Conservation (phyloP, 164 flowering plant species). For the Litsea cubeba region DNA sequence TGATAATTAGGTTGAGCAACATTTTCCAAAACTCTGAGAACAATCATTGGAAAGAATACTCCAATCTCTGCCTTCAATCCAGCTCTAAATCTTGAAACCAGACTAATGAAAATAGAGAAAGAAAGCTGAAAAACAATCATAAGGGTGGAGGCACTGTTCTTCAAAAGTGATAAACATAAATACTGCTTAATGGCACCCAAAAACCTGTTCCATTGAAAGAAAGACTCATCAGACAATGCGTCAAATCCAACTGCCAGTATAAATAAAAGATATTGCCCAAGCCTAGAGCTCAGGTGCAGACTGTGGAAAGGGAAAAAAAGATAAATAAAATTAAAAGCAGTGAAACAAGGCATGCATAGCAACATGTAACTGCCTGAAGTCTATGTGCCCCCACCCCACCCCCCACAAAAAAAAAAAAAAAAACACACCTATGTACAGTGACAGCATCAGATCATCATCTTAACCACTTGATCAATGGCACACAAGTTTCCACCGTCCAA, state of each 20-base stretch:
- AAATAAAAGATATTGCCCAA: neutral
- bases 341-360: slow-evolving; percentile 1
- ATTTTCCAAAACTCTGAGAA: slow-evolving; percentile 94
- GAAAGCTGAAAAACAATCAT: slow-evolving; percentile 99
- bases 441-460: too few relatives aligned
- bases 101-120: slow-evolving; percentile 93
- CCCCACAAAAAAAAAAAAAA: neutral
- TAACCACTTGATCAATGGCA: too few relatives aligned
- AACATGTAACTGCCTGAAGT: neutral
- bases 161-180: slow-evolving; percentile 85
- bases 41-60: slow-evolving; percentile 98
- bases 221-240: neutral
- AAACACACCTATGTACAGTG: neutral
- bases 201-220: slow-evolving; percentile 54
- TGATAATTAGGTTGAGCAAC: slow-evolving; percentile 96
- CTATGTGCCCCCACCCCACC: neutral
- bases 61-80: slow-evolving; percentile 99
- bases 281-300: neutral
- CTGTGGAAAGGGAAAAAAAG: neutral
- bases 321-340: neutral
- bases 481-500: too few relatives aligned
- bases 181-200: slow-evolving; percentile 97
- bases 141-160: slow-evolving; percentile 95
- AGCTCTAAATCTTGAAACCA: slow-evolving; percentile 94
- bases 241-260: neutral